Conservation (phyloP, 2,329 filamentous ascomycete species). For the Hypoxylon sp. region DNA sequence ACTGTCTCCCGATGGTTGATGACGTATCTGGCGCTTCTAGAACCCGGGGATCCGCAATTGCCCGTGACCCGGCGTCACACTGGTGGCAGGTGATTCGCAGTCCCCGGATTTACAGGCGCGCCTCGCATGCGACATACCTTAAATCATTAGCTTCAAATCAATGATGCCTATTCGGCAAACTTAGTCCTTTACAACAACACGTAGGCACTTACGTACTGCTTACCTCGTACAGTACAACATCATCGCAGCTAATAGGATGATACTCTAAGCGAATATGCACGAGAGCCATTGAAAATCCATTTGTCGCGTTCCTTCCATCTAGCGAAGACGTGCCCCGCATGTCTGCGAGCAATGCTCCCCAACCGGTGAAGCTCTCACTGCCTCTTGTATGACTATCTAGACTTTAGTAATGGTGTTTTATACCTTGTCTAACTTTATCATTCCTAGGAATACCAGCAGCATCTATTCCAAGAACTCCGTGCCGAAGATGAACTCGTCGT, state of each 20-base stretch:
- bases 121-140: constrained; percentile 21
- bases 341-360: constrained; percentile 68
- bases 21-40: constrained; percentile 49
- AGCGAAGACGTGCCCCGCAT: constrained; percentile 59
- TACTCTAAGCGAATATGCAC: constrained; percentile 47
- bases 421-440: constrained; percentile 19
- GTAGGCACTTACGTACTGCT: constrained; percentile 33
- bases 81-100: constrained; percentile 50
- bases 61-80: constrained; percentile 53
- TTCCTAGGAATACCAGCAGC: constrained; percentile 87
- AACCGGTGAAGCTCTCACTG: constrained; percentile 85
- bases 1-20: constrained; percentile 47
- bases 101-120: constrained; percentile 43
- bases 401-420: not conserved
- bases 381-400: constrained; percentile 70
- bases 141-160: constrained; percentile 17
- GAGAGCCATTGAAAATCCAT: constrained; percentile 36
- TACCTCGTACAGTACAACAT: constrained; percentile 10
- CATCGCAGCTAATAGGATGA: constrained; percentile 22
- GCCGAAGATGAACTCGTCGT: constrained; percentile 94
- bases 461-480: constrained; percentile 91
- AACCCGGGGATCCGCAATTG: constrained; percentile 35
- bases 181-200: constrained; percentile 14
- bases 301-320: constrained; percentile 35
- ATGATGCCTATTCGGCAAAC: constrained; percentile 23